Percentiles rank a stretch among this genome's conserved stretches.
Conservation (phyloP, 495 filamentous ascomycete genomes). For the Lophium mytilinum region DNA sequence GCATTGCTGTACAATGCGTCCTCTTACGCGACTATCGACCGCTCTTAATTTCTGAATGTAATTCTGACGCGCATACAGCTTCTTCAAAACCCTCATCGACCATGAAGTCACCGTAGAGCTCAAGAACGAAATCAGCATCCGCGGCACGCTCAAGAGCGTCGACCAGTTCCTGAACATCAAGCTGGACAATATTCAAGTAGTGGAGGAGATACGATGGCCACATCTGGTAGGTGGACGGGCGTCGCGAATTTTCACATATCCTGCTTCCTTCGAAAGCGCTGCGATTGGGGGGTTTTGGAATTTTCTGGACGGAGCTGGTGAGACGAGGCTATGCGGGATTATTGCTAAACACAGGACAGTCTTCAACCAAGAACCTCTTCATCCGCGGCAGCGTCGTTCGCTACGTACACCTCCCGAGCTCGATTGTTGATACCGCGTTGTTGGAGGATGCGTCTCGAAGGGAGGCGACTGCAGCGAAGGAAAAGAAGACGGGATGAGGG, state of each 20-base stretch:
- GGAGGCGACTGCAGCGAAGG: constrained; percentile 33
- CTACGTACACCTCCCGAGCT: constrained; percentile 87
- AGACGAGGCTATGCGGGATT: not conserved
- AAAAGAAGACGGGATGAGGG: not conserved
- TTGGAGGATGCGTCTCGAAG: constrained; percentile 93
- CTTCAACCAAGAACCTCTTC: constrained; percentile 96
- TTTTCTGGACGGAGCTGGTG: not conserved
- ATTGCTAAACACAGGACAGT: constrained; percentile 33
- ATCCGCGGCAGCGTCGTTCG: constrained; percentile 93
- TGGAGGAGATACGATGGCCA: constrained; percentile 87
- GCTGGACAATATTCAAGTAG: constrained; percentile 83
- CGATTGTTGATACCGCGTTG: constrained; percentile 78
- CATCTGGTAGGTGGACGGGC: constrained; percentile 56
- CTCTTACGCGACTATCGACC: not conserved
- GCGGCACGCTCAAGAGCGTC: constrained; percentile 88
- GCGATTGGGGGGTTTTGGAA: not conserved
- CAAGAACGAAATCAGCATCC: constrained; percentile 97
- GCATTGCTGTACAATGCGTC: not conserved
- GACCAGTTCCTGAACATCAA: constrained; percentile 99
- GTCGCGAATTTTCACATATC: not conserved
- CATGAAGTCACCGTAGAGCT: constrained; percentile 94
- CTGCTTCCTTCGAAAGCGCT: not conserved
- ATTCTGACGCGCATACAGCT: constrained; percentile 46
- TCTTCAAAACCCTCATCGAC: constrained; percentile 99
- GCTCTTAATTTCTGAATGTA: not conserved